Conservation (phyloP, 2,329 filamentous ascomycete genomes). For the Cadophora luteo-olivacea region DNA sequence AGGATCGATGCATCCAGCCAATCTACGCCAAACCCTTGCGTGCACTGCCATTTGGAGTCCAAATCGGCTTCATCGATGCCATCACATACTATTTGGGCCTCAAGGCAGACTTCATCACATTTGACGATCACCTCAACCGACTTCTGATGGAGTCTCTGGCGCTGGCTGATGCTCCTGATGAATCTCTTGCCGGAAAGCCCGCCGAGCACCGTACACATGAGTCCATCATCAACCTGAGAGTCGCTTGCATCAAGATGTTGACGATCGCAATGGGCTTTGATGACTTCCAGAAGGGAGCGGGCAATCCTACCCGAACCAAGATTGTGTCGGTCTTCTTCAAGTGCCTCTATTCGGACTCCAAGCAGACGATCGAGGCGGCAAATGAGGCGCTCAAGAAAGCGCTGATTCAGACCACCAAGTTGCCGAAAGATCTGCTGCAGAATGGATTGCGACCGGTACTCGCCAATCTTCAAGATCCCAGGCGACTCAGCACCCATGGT, state of each 20-base stretch:
- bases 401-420: constrained; percentile 84
- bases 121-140: constrained; percentile 90
- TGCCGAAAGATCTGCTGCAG: constrained; percentile 94
- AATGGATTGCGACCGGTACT: constrained; percentile 94
- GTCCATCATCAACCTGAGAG: constrained; percentile 87
- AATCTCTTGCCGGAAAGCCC: constrained; percentile 89
- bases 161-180: constrained; percentile 92
- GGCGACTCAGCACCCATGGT: constrained; percentile 85
- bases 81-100: constrained; percentile 94
- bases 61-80: constrained; percentile 98
- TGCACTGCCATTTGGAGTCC: constrained; percentile 89
- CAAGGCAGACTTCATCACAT: constrained; percentile 86
- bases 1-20: constrained; percentile 84
- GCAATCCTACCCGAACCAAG: constrained; percentile 68
- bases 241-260: constrained; percentile 91
- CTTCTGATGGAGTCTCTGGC: constrained; percentile 93
- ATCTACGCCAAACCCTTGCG: constrained; percentile 96
- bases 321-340: constrained; percentile 99
- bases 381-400: constrained; percentile 90
- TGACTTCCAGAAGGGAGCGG: constrained; percentile 81
- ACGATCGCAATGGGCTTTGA: constrained; percentile 94
- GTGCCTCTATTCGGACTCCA: constrained; percentile 90
- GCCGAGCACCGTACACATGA: constrained; percentile 95
- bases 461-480: constrained; percentile 92
- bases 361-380: constrained; percentile 90